These are phyloP conservation scores for Rhizoclosmatium sp. DNA, from an alignment of 192 early-diverging fungal genomes.

Conservation along the genomic window DNA sequence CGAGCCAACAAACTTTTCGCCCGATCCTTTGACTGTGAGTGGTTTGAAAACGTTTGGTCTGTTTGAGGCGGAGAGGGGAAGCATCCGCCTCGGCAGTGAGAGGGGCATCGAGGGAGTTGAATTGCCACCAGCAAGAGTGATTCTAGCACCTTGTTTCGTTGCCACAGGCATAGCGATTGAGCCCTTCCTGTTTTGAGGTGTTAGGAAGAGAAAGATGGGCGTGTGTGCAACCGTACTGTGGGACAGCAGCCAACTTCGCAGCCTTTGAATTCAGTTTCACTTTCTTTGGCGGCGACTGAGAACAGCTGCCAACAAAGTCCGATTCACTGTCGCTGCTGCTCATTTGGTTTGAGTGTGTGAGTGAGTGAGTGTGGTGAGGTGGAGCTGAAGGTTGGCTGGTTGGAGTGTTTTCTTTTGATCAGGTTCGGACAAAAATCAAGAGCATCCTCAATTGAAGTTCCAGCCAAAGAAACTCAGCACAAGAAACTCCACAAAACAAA, in stretches of 20 bases:
- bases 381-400: neutral
- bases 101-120: neutral
- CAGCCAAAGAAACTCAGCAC: neutral
- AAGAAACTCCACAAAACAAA: neutral
- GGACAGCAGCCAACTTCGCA: neutral
- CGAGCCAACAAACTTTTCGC: slow-evolving; percentile 13
- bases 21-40: slow-evolving; percentile 23
- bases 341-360: neutral
- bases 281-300: slow-evolving; percentile 3
- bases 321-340: neutral
- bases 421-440: neutral
- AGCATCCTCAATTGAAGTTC: no score
- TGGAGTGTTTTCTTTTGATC: neutral
- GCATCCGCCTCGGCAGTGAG: no score
- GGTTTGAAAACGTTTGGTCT: slow-evolving; percentile 8
- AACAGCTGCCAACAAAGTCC: neutral
- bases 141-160: neutral
- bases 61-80: no score
- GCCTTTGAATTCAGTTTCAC: neutral
- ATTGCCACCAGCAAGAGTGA: neutral
- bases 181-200: no score
- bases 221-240: neutral
- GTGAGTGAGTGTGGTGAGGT: neutral
- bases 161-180: neutral
- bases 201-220: no score